Base-by-base conservation (phyloP, 768 basidiomycete species). In the Xerocomus potaroensis region DNA sequence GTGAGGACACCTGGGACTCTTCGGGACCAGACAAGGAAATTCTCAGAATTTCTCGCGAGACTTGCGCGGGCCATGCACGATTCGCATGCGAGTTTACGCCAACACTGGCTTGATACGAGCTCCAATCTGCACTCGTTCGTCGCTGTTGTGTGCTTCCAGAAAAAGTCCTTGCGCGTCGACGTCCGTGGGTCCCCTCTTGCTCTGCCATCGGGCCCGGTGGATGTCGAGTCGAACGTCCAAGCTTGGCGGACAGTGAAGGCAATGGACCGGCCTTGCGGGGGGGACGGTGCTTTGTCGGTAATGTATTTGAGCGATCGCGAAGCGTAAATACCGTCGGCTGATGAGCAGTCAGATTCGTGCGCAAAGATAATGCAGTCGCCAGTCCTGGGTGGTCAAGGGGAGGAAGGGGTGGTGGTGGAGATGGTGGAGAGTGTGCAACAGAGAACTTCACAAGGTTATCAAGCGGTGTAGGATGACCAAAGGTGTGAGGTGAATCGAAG, bases 111-210 rank as follows among this genome's bases (percentile, higher is more conserved):
- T 76, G 74, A 43, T 70, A 59, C 15, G 79, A 70, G 39, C 70
- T 79, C 67, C 77, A 81, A 41, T 82, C 80, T 22, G 81, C 80
- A 54, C 81, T 83, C 36, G 67, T 65, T 36, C 80, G 71, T 56
- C 81, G 68, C 14, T 47, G 59, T 24, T 61, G 63, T 42, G 62
- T 64, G 70, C 69, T 33, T 59, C 69, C 47, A 58, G 78, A 65
- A 16, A 56, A 32, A 8, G 60, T 58, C 44, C 64, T 54, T 0
- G 64, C 56, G 31, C 63, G 65, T 26, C 49, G 54, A 18, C 41
- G 57, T 18, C 43, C 32, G 27, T 45, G 48, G 26, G 30, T 24
- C 14, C 48, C 40, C 43, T 18, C 36, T 16, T 38, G 37, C 23
- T 38, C 37, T 24, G 37, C 6, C 15, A 16, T 26, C 4, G 62